Conservation (phyloP, 208 protist species). For the Wallacemonas sp. region DNA sequence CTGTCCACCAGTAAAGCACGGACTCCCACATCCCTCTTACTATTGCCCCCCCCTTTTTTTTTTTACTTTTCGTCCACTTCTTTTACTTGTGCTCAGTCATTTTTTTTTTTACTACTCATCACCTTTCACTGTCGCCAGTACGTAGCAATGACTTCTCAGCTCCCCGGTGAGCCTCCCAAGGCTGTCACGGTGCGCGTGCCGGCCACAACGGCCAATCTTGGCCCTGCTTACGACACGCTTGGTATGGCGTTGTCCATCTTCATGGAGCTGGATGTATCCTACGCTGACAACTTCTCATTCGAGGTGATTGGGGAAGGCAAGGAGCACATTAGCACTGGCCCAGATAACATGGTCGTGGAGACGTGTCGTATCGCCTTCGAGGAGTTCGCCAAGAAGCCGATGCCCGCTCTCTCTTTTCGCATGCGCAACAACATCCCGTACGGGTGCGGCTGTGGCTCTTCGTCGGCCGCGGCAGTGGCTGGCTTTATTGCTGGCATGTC, state of each 20-base stretch:
- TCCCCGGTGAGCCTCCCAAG: slow-evolving; percentile 16
- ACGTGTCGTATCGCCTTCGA: slow-evolving; percentile 74
- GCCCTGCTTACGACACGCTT: slow-evolving; percentile 90
- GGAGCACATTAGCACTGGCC: slow-evolving; percentile 62
- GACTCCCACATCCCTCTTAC: not conserved
- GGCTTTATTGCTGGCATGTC: slow-evolving; percentile 90
- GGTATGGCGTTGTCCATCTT: slow-evolving; percentile 92
- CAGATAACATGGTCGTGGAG: slow-evolving; percentile 87
- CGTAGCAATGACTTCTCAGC: slow-evolving; percentile 1
- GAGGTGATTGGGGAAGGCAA: slow-evolving; percentile 75
- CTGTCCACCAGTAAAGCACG: too few relatives aligned
- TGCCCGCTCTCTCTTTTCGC: slow-evolving; percentile 82
- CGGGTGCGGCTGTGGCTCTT: slow-evolving; percentile 89
- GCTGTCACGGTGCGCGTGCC: slow-evolving; percentile 87
- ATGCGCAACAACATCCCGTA: slow-evolving; percentile 92
- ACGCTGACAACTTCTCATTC: slow-evolving; percentile 73
- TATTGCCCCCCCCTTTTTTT: not conserved
- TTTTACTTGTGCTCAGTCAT: too few relatives aligned
- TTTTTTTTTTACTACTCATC: slow-evolving; percentile 17
- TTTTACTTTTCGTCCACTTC: slow-evolving; percentile 7
- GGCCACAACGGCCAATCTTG: slow-evolving; percentile 93
- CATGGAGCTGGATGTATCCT: slow-evolving; percentile 88
- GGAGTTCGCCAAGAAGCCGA: slow-evolving; percentile 68
- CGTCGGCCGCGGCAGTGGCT: slow-evolving; percentile 86
- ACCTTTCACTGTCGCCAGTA: too few relatives aligned